phyloP scores from a whole-genome alignment of 495 filamentous ascomycete genomes.

The Aspergillus leporis region DNA sequence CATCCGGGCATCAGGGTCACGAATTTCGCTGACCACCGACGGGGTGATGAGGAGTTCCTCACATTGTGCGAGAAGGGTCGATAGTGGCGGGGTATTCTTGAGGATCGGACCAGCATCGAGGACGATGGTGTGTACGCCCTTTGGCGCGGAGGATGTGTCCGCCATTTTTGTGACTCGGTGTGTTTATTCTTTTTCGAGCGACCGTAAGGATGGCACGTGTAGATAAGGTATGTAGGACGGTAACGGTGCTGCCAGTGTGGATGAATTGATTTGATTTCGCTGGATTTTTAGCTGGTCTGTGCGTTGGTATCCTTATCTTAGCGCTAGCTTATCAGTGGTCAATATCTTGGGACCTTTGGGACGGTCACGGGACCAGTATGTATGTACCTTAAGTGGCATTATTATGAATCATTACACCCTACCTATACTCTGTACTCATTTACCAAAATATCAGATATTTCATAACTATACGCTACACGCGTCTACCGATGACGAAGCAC shows the following conservation, averaged over 20 bases:
- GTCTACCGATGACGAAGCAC: too few species aligned
- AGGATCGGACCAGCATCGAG: slow-evolving; percentile 92
- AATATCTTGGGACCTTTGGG: neutral
- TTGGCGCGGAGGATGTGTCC: slow-evolving; percentile 43
- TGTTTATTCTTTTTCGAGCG: neutral
- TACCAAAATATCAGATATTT: too few species aligned
- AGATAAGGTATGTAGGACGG: neutral
- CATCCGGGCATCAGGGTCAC: slow-evolving; percentile 75
- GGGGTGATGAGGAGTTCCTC: slow-evolving; percentile 83
- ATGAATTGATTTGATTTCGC: slow-evolving; percentile 7
- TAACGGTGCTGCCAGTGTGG: neutral
- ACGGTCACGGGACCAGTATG: neutral
- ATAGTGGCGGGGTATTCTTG: slow-evolving; percentile 79
- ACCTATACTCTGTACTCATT: too few species aligned
- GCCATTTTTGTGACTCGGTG: slow-evolving; percentile 34
- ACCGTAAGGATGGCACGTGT: neutral
- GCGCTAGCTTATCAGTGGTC: slow-evolving; percentile 11
- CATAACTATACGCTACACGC: too few species aligned
- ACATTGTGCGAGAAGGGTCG: slow-evolving; percentile 71
- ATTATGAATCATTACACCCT: too few species aligned
- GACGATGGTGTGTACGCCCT: slow-evolving; percentile 79
- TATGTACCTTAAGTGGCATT: too few species aligned
- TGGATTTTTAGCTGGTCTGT: slow-evolving; percentile 25
- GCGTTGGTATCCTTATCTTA: slow-evolving; percentile 24
- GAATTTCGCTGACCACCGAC: slow-evolving; percentile 84